Base-by-base conservation (phyloP, 1,139 yeast genomes). In the Lipomyces yarrowii region DNA sequence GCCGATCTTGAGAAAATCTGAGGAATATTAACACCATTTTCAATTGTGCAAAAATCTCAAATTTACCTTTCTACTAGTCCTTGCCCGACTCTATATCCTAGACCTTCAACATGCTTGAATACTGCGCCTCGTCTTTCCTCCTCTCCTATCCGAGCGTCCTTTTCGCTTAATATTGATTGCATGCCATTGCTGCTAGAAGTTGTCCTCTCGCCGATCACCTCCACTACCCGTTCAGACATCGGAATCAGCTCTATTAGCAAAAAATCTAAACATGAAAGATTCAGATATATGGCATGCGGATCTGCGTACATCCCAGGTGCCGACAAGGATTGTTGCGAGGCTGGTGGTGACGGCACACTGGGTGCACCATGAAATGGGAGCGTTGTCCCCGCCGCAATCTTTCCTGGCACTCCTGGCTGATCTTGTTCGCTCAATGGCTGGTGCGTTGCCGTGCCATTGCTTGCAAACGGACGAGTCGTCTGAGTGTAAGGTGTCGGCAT, bases 211-310 rank as follows among this genome's bases (percentile, higher is more conserved):
- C 82, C 80, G 15, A 62, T 62, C 55, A 60, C 37, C 21, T 71
- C 79, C 21, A 86, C 82, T 7, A 88, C 85, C 59, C 88, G 80
- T 62, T 88, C 82, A 0, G 91, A 85, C 53, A 88, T 77, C 11
- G 97, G 96, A 0, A 91, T 87, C 56, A 89, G 78, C 76, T 91
- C 97, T 74, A 87, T 90, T 35, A 92, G 77, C 37, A 91, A 83
- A 68, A 86, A 82, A 59, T 87, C 88, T 60, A 89, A 76, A 52
- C 86, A 81, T 3, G 84, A 76, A 18, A 83, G 74, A 72, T 81
- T 86, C 60, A 88, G 85, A 55, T 67, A 70, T 18, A 71, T 62
- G 18, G 73, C 69, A 56, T 71, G 73, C 56, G 73, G 71, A 61
- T 71, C 73, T 23, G 70, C 33, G 56, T 59, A 42, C 57, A 54